Percentiles rank a stretch among this genome's conserved stretches.
These are phyloP conservation scores for Capronia coronata DNA, from an alignment of 2,329 filamentous ascomycete genomes.

Conservation along the genomic window DNA sequence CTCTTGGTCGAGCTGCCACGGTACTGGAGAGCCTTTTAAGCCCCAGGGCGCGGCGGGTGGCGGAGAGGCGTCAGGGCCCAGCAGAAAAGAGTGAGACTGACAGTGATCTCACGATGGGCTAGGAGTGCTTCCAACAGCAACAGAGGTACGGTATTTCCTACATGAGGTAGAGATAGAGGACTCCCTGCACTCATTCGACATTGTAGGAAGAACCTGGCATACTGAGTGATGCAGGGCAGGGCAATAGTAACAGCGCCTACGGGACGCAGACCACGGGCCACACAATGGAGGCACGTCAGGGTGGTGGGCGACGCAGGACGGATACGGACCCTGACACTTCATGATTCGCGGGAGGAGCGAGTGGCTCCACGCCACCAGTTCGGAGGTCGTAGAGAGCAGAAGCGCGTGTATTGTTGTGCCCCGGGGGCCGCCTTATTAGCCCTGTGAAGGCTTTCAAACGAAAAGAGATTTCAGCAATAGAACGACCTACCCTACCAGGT, in stretches of 20 bases:
- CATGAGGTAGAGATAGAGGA: no score
- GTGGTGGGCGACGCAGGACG: not conserved
- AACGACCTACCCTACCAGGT: not conserved
- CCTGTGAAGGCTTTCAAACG: not conserved
- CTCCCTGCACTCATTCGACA: no score
- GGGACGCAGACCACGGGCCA: not conserved
- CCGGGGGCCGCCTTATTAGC: not conserved
- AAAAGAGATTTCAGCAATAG: not conserved
- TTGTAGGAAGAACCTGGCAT: not conserved
- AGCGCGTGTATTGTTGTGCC: not conserved
- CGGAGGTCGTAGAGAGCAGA: not conserved
- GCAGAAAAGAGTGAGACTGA: no score
- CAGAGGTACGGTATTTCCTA: no score
- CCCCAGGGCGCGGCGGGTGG: not conserved
- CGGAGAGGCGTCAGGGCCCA: not conserved
- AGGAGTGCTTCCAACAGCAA: no score
- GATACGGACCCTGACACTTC: not conserved
- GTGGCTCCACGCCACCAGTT: not conserved
- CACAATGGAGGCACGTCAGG: not conserved
- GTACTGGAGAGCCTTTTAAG: not conserved
- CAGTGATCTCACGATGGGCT: no score
- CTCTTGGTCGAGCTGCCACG: not conserved
- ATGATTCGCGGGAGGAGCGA: not conserved
- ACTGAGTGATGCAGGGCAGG: not conserved
- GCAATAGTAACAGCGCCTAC: not conserved